Percentiles rank a stretch among this genome's conserved stretches.
Conservation (phyloP, 2,329 filamentous ascomycete species). For the Cryoendolithus antarcticus region DNA sequence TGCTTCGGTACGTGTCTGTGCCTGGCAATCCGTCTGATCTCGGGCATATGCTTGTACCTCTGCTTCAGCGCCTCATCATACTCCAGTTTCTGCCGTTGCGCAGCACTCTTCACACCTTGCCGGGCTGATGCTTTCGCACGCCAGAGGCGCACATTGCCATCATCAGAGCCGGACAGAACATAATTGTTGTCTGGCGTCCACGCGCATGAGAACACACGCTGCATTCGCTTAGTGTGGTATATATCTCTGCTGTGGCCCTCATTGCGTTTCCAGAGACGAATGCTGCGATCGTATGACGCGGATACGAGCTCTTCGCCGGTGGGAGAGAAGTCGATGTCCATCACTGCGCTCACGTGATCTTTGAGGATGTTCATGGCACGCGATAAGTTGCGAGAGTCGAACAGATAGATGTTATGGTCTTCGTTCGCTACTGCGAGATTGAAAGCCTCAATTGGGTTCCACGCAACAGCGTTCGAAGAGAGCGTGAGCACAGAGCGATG, state of each 20-base stretch:
- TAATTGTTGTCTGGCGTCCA: conserved; percentile 88
- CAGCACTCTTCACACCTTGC: conserved; percentile 72
- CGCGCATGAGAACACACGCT: conserved; percentile 72
- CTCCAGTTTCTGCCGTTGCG: conserved; percentile 77
- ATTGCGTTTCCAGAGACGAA: conserved; percentile 72
- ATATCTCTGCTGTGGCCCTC: conserved; percentile 80
- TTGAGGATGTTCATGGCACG: conserved; percentile 81
- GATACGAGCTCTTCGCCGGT: conserved; percentile 89
- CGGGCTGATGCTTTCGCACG: conserved; percentile 72
- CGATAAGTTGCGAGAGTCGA: conserved; percentile 86
- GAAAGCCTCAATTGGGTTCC: conserved; percentile 96
- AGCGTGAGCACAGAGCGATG: conserved; percentile 72
- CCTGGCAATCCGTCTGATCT: conserved; percentile 77
- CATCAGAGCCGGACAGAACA: conserved; percentile 79
- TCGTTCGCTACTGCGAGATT: conserved; percentile 90
- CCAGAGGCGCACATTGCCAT: conserved; percentile 87
- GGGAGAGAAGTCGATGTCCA: conserved; percentile 91
- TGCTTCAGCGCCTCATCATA: conserved; percentile 78
- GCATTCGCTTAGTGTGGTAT: conserved; percentile 97
- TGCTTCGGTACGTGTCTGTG: conserved; percentile 87
- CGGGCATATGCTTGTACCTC: conserved; percentile 89
- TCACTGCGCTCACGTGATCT: conserved; percentile 81
- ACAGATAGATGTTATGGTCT: conserved; percentile 86
- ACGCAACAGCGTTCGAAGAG: conserved; percentile 69
- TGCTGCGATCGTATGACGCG: conserved; percentile 76